Evolutionary conservation across 495 filamentous ascomycete species (phyloP).

Genomic region (Talaromyces wortmannii): DNA sequence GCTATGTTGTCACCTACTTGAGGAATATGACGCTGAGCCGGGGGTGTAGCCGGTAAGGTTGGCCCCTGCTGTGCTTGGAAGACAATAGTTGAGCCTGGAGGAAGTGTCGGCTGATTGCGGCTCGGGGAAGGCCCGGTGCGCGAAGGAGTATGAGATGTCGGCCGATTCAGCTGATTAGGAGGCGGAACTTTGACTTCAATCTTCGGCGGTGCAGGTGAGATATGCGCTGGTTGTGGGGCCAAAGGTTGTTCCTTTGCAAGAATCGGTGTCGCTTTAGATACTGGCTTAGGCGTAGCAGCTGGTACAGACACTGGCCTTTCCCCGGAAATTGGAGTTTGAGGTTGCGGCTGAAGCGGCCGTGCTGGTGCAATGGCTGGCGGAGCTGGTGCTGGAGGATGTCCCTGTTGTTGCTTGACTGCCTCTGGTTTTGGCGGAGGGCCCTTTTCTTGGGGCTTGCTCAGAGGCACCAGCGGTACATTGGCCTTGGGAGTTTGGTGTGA

Average conservation of each 20-base stretch:
- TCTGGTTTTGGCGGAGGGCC: conserved; percentile 23
- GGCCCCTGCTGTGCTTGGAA: conserved; percentile 7
- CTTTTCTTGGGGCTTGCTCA: conserved; percentile 9
- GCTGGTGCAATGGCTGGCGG: conserved; percentile 3
- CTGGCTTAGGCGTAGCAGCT: conserved; percentile 2
- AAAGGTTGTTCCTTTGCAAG: conserved; percentile 1
- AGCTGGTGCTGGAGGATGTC: conserved; percentile 11
- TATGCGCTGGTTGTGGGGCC: not conserved
- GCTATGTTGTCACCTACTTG: not conserved
- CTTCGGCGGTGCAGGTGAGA: not conserved
- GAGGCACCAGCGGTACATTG: not conserved
- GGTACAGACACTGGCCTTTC: not conserved
- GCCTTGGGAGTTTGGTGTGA: conserved; percentile 7
- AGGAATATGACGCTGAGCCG: not conserved
- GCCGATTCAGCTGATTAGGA: conserved; percentile 1
- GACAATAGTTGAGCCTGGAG: conserved; percentile 7
- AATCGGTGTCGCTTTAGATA: not conserved
- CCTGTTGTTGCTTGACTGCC: conserved; percentile 12
- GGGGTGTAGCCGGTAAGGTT: not conserved
- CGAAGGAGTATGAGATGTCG: not conserved
- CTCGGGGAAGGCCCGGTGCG: not conserved
- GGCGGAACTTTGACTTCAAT: conserved; percentile 3
- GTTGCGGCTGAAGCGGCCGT: conserved; percentile 10
- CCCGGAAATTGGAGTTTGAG: conserved; percentile 9
- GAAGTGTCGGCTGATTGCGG: conserved; percentile 1